Evolutionary conservation across 257 asterid genomes (phyloP).

Genomic region (Solanum paucissectum): DNA sequence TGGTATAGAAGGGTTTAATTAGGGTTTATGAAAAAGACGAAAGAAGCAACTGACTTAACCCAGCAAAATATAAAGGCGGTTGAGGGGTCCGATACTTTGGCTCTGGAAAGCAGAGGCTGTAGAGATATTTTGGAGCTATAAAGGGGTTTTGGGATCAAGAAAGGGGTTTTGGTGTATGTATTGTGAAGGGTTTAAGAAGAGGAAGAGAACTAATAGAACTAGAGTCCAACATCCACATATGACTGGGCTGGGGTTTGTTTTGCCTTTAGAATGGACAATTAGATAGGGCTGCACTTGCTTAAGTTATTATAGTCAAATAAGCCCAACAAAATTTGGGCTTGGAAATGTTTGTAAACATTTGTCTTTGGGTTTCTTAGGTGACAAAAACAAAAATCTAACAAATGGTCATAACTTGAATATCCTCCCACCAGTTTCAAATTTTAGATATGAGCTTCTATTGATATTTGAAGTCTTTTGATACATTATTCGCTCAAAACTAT

Average conservation of each 20-base stretch:
- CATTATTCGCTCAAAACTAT: too few species aligned
- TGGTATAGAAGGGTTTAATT: slow-evolving; percentile 4
- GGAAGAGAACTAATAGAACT: not conserved
- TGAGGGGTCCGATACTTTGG: not conserved
- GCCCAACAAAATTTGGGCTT: not conserved
- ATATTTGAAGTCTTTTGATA: too few species aligned
- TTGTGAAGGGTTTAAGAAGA: not conserved
- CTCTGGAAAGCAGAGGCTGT: not conserved
- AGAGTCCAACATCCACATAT: not conserved
- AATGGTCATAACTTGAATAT: not conserved
- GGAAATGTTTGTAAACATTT: not conserved
- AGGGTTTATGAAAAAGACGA: slow-evolving; percentile 9
- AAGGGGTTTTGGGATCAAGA: not conserved
- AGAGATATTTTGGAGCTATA: not conserved
- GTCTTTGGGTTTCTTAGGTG: not conserved
- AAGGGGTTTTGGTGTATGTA: not conserved
- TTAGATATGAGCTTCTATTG: too few species aligned
- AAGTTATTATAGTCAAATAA: not conserved
- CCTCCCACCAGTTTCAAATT: too few species aligned
- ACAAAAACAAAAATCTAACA: not conserved
- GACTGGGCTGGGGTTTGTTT: not conserved
- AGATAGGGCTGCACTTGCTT: not conserved
- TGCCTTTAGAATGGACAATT: not conserved
- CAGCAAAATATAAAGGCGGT: not conserved
- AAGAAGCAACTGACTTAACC: not conserved